Conservation (phyloP, 1,139 yeast genomes). For the Magnusiomyces sp. region DNA sequence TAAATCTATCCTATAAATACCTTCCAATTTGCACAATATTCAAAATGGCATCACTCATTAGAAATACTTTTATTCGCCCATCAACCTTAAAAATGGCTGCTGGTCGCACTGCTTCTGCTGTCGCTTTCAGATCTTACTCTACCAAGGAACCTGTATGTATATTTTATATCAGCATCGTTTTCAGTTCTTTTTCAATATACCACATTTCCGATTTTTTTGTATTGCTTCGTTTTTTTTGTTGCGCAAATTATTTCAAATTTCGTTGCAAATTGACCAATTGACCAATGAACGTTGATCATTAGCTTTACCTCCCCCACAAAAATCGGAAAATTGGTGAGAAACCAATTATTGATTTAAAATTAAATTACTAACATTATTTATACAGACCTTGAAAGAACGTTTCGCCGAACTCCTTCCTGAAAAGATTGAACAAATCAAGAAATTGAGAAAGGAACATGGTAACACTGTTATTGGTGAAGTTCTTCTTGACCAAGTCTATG, state of each 20-base stretch:
- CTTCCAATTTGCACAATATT: neutral
- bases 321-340: neutral
- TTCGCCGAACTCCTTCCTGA: constrained; percentile 89
- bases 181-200: neutral
- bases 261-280: neutral
- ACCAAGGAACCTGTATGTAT: constrained; percentile 24
- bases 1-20: neutral
- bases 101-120: constrained; percentile 14
- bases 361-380: neutral
- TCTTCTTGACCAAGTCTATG: constrained; percentile 91
- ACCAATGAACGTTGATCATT: neutral
- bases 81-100: constrained; percentile 10
- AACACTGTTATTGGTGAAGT: constrained; percentile 89
- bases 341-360: neutral
- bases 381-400: constrained; percentile 75
- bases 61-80: constrained; percentile 15
- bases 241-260: neutral
- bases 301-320: neutral
- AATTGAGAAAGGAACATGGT: constrained; percentile 82
- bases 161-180: no score
- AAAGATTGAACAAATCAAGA: constrained; percentile 85
- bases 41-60: constrained; percentile 15
- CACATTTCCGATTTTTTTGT: neutral
- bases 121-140: constrained; percentile 21
- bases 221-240: neutral